Conservation (phyloP, 345 rosid species). For the Bretschneidera sinensis region DNA sequence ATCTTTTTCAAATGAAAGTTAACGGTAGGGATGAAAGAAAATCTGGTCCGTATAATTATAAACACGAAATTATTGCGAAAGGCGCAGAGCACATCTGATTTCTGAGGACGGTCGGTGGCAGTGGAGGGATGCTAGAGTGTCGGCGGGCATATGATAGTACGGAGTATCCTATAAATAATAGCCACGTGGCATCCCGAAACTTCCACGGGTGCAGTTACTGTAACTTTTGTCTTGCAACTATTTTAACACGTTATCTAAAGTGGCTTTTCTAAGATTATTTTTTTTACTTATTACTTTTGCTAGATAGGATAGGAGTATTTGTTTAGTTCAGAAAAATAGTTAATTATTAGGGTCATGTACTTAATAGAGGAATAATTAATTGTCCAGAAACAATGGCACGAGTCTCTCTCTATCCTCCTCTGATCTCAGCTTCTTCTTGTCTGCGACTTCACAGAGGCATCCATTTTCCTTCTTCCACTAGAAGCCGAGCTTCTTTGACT, state of each 20-base stretch:
- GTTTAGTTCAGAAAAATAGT: neutral
- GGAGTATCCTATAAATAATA: too few species aligned
- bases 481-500: constrained; percentile 21
- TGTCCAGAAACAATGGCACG: too few species aligned
- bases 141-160: neutral
- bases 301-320: too few species aligned
- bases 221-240: neutral
- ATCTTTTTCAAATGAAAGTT: too few species aligned
- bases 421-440: constrained; percentile 16
- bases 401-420: constrained; percentile 23
- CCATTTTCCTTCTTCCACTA: neutral
- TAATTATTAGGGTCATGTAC: constrained; percentile 8
- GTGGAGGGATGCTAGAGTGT: neutral
- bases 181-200: neutral
- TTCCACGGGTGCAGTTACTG: neutral
- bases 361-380: too few species aligned
- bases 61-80: too few species aligned
- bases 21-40: too few species aligned
- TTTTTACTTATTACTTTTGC: neutral
- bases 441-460: constrained; percentile 21
- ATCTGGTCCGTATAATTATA: too few species aligned
- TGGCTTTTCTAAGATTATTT: neutral
- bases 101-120: too few species aligned
- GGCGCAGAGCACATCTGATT: too few species aligned
- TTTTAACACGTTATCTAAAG: neutral